Conservation (phyloP, 2,329 filamentous ascomycete genomes). For the Lanzia echinophila region DNA sequence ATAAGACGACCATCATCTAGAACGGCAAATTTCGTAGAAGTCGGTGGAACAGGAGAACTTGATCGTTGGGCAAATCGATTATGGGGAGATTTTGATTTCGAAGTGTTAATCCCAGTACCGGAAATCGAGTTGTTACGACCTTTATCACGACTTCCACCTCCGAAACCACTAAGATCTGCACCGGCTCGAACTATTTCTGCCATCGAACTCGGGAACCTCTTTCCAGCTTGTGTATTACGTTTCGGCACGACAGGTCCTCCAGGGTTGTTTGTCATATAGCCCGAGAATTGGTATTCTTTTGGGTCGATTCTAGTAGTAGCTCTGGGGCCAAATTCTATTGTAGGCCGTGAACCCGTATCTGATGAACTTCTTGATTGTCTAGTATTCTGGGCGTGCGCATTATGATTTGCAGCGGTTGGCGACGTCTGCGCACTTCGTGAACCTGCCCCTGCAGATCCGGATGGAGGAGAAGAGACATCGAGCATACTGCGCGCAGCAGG, state of each 20-base stretch:
- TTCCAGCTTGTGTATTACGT: slow-evolving; percentile 43
- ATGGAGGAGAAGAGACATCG: slow-evolving; percentile 38
- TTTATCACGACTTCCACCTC: slow-evolving; percentile 20
- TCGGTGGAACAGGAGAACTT: slow-evolving; percentile 23
- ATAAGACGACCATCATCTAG: slow-evolving; percentile 56
- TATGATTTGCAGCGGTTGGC: slow-evolving; percentile 37
- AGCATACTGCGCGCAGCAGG: slow-evolving; percentile 56
- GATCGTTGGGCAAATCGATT: slow-evolving; percentile 26
- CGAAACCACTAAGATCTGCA: slow-evolving; percentile 42
- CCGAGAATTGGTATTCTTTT: slow-evolving; percentile 55
- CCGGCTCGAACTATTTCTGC: slow-evolving; percentile 46
- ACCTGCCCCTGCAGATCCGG: slow-evolving; percentile 32
- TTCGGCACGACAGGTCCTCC: slow-evolving; percentile 38
- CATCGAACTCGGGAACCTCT: slow-evolving; percentile 37
- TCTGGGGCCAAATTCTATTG: slow-evolving; percentile 39
- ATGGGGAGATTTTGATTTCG: slow-evolving; percentile 28
- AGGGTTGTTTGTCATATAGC: slow-evolving; percentile 47
- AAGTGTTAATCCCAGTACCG: slow-evolving; percentile 14
- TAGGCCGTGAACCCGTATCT: slow-evolving; percentile 44
- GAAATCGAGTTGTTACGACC: slow-evolving; percentile 23
- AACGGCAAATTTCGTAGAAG: slow-evolving; percentile 36
- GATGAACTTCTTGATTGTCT: slow-evolving; percentile 42
- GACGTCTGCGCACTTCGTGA: slow-evolving; percentile 42
- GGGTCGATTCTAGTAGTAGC: slow-evolving; percentile 33
- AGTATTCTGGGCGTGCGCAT: slow-evolving; percentile 27